Evolutionary conservation across 805 yeast species (phyloP), one percentile per base, ranked within the genome.

Genomic region (Candida khao-thaluensis): DNA sequence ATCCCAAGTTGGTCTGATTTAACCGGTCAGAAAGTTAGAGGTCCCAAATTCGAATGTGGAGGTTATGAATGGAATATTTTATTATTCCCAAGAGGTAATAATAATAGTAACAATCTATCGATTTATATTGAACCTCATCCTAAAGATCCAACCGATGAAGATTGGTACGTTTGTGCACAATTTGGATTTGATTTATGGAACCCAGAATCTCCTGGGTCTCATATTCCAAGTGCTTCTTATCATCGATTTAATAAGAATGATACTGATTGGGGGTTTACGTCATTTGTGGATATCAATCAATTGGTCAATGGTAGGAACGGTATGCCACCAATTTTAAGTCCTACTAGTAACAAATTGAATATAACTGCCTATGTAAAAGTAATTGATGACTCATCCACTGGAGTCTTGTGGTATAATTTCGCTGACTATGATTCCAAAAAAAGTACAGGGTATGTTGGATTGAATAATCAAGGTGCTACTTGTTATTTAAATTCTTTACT

Each of bases 381-480:
- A 3, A 69, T 91, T 45, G 82, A 85, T 47, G 99, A 93, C 62
- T 80, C 88, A 16, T 53, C 62, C n/a, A 93, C 99, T 0, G 96
- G 96, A 2, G 95, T 90, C 1, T 67, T 93, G 44, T 93, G 97
- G 96, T 95, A 88, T 56, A 85, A 84, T 56, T 88, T 89, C 50
- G 46, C 72, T 28, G 84, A 86, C 53, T 86, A 86, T 62, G 88
- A 93, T 60, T 89, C 97, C 1, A 88, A 89, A 57, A 77, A 81
- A 51, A 79, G 69, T 37, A 87, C 98, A 0, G 97, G 98, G 0
- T 89, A 73, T 57, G 95, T 89, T 7, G 99, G 99, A 1, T 76
- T 93, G 45, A 82, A 79, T 49, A 93, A 93, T 56, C 99, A 93
- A 66, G 99, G 99, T 47, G 99, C 99, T 2, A 93, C 99, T 0